Evolutionary conservation across 78 protist genomes (phyloP).

Genomic region (Dictyostelium purpureum): DNA sequence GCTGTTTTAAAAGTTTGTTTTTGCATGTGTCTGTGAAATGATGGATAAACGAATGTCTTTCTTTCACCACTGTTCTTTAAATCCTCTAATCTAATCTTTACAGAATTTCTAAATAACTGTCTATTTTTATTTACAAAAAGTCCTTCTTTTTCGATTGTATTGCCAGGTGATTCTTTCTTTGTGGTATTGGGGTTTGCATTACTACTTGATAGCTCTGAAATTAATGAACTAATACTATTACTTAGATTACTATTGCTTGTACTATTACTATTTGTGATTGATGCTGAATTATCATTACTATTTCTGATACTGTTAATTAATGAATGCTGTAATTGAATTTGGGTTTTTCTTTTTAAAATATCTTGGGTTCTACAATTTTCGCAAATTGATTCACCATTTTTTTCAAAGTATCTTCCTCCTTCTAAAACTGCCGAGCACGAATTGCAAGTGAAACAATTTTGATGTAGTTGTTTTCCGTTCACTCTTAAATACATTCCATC

Average conservation of each 20-base stretch:
- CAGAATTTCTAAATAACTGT: constrained; percentile 19
- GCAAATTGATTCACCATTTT: constrained; percentile 13
- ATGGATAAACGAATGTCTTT: constrained; percentile 15
- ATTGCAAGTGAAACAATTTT: constrained; percentile 42
- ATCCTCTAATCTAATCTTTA: constrained; percentile 26
- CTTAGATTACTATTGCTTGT: background rate
- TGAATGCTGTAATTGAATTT: constrained; percentile 39
- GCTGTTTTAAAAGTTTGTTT: constrained; percentile 23
- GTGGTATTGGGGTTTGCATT: background rate
- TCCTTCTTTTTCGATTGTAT: background rate
- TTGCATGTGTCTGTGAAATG: constrained; percentile 63
- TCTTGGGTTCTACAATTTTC: constrained; percentile 51
- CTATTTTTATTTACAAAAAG: background rate
- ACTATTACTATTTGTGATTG: background rate
- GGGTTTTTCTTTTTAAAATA: constrained; percentile 51
- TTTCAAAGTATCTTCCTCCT: constrained; percentile 48
- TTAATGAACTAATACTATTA: background rate
- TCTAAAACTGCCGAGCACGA: constrained; percentile 8
- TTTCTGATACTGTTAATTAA: constrained; percentile 13
- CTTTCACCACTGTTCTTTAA: background rate
- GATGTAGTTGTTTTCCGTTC: constrained; percentile 54
- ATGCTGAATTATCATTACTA: background rate
- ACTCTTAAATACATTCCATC: constrained; percentile 54
- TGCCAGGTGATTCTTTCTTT: background rate
- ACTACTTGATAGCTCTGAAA: background rate